phyloP scores from a whole-genome alignment of 2,329 filamentous ascomycete species.

The Aspergillus floridensis region DNA sequence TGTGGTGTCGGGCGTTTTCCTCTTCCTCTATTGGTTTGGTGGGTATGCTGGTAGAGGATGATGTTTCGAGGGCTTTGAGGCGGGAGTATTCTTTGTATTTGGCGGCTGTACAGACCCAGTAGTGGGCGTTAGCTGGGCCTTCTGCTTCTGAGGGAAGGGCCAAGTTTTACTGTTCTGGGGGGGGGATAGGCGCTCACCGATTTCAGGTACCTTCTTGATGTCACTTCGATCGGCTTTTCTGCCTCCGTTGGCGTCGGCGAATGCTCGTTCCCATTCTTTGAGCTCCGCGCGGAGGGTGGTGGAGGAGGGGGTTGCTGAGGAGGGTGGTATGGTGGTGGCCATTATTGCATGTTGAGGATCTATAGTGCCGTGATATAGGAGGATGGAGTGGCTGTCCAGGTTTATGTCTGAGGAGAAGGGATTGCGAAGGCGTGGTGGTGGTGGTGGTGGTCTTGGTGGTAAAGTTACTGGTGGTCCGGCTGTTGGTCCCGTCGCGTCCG shows the following conservation, averaged over 20 bases:
- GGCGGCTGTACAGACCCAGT: slow-evolving; percentile 29
- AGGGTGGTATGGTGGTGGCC: slow-evolving; percentile 15
- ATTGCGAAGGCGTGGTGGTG: background rate
- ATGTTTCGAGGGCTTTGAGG: slow-evolving; percentile 36
- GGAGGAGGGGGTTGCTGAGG: slow-evolving; percentile 17
- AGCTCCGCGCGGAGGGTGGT: slow-evolving; percentile 42
- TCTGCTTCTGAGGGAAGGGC: too few relatives aligned
- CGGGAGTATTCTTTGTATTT: slow-evolving; percentile 51
- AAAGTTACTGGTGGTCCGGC: background rate
- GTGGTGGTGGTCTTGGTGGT: background rate
- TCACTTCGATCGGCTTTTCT: slow-evolving; percentile 47
- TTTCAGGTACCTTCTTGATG: slow-evolving; percentile 47
- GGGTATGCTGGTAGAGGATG: too few relatives aligned
- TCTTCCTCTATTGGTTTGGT: slow-evolving; percentile 13
- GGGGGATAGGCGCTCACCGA: slow-evolving; percentile 32
- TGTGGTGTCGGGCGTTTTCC: slow-evolving; percentile 12
- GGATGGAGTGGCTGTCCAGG: too few relatives aligned
- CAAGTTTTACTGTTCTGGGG: too few relatives aligned
- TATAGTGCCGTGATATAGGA: too few relatives aligned
- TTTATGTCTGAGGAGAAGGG: background rate
- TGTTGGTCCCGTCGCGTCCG: slow-evolving; percentile 21
- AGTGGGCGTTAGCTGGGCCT: background rate
- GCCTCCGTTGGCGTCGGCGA: slow-evolving; percentile 43
- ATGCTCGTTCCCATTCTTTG: slow-evolving; percentile 49
- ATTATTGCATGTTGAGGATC: slow-evolving; percentile 26